Evolutionary conservation across 495 filamentous ascomycete species (phyloP), one percentile per base, ranked within the genome.

Genomic region (Neurospora sp.): DNA sequence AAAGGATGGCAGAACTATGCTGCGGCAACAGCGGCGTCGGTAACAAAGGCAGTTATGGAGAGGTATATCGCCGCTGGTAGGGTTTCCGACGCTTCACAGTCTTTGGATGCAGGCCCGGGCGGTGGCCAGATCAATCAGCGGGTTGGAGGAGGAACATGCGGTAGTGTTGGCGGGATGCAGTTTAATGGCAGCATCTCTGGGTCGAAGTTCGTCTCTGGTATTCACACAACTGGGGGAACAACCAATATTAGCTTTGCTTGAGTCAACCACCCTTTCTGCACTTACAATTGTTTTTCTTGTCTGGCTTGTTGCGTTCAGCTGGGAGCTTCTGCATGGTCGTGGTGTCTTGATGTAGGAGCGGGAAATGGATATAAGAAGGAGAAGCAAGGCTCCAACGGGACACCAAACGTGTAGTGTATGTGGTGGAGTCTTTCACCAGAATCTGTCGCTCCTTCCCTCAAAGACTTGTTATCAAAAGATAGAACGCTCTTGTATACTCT

Each of bases 1-100:
- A 81, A 84, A 42, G 71, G 39, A n/a, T 86, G 83, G 83, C 82
- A 86, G 72, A 31, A 71, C 8, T 85, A 80, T 74, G 82, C 83
- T 1, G 84, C 84, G 14, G 82, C 79, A 16, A 78, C 79, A 2
- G 84, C 82, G 12, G 83, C 84, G 5, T 70, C 74, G 3, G 73
- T 66, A 20, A 54, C 71, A 14, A 79, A 78, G 73, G 76, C 76
- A 4, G 7, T 78, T 10, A 41, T 80, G 27, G 35, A 49, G 44
- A 46, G 18, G 18, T 46, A n/a, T 46, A n/a, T 46, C 16, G 18
- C 6, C 42, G 2, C 18, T 9, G 18, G 7, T 46, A 46, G 2
- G 42, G 42, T 46, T n/a, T n/a, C 18, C 6, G 16, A n/a, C 3
- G 8, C 42, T 46, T 9, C 5, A 0, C 42, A 46, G 18, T 41